A percentile compares a stretch with the other conserved stretches of the same genome.
phyloP scores from a whole-genome alignment of 768 basidiomycete genomes.

The Pisolithus orientalis region DNA sequence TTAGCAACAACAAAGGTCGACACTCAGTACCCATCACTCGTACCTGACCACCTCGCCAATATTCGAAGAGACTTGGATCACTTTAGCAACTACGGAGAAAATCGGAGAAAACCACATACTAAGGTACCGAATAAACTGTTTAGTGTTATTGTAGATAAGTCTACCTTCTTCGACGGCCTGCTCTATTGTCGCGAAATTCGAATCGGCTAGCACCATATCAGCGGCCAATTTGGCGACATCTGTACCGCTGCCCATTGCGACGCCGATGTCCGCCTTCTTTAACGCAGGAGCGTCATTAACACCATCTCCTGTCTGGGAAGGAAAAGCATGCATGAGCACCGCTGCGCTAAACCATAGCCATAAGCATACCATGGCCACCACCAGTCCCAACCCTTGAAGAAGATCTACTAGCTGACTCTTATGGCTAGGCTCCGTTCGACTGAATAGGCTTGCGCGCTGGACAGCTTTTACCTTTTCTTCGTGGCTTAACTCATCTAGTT shows the following conservation, averaged over 20 bases:
- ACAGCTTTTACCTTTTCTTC: conserved; percentile 85
- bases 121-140: conserved; percentile 99
- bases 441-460: conserved; percentile 83
- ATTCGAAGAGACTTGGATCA: conserved; percentile 74
- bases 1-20: not conserved
- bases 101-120: conserved; percentile 44
- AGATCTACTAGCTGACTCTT: conserved; percentile 94
- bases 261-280: conserved; percentile 96
- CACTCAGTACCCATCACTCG: not conserved
- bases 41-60: conserved; percentile 92
- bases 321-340: conserved; percentile 2
- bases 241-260: conserved; percentile 98
- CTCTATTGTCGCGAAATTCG: conserved; percentile 97
- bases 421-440: conserved; percentile 90
- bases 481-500: conserved; percentile 75
- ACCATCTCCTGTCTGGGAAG: conserved; percentile 81
- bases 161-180: conserved; percentile 95
- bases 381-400: conserved; percentile 83
- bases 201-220: conserved; percentile 96
- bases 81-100: conserved; percentile 5
- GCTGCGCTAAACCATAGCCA: conserved; percentile 6
- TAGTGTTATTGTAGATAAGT: conserved; percentile 98
- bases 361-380: conserved; percentile 83
- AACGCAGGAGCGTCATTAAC: conserved; percentile 98
- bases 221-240: conserved; percentile 98